Evolutionary conservation across 495 filamentous ascomycete species (phyloP).

Genomic region (Copromyces sp.): DNA sequence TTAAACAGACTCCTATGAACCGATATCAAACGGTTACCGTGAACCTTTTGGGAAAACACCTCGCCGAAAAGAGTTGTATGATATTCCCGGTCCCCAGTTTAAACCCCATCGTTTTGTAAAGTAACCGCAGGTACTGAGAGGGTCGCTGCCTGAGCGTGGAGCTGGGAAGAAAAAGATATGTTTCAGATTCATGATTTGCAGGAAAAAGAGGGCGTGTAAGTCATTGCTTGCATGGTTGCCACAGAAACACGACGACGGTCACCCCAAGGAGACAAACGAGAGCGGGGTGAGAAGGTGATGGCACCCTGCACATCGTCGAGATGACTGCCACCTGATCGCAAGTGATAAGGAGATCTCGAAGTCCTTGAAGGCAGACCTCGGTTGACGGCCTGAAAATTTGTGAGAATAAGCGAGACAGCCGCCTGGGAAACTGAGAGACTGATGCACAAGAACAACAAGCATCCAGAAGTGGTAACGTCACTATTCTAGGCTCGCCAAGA

Average conservation of each 20-base stretch:
- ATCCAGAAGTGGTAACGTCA: slow-evolving; percentile 5
- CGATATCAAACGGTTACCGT: background rate
- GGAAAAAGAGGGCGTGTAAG: background rate
- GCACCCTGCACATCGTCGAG: background rate
- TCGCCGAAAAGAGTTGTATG: background rate
- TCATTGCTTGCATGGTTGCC: background rate
- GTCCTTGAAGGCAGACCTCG: background rate
- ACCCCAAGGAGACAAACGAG: background rate
- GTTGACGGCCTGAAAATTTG: background rate
- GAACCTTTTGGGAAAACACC: background rate
- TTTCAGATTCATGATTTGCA: background rate
- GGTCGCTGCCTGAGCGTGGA: background rate
- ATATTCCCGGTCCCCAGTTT: background rate
- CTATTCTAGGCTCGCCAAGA: background rate
- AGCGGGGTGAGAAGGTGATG: background rate
- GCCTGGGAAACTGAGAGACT: background rate
- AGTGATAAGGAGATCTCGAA: background rate
- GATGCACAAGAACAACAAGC: background rate
- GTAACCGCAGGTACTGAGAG: background rate
- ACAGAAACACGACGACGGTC: background rate
- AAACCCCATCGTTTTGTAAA: background rate
- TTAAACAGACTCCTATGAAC: background rate
- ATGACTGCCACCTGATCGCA: background rate
- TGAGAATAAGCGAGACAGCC: background rate
- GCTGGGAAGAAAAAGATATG: background rate